Percentiles rank a stretch among this genome's conserved stretches.
These are phyloP conservation scores for Pleurotus sapidus DNA, from an alignment of 768 basidiomycete genomes.

Conservation along the genomic window DNA sequence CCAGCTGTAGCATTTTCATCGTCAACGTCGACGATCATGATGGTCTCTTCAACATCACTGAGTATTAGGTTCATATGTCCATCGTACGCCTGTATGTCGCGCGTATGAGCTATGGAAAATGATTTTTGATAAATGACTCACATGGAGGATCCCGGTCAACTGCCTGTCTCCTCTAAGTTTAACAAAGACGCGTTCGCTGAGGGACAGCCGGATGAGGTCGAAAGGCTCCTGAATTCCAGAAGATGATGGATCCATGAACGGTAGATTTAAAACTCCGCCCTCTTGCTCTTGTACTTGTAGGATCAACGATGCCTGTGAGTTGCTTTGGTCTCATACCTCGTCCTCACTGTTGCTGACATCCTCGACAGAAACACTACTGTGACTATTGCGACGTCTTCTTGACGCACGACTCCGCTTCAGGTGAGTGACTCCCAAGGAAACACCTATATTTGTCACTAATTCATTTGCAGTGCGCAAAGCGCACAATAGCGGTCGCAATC, in stretches of 20 bases:
- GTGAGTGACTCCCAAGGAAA: conserved; percentile 33
- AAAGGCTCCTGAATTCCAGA: conserved; percentile 92
- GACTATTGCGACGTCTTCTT: conserved; percentile 93
- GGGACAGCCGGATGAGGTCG: conserved; percentile 92
- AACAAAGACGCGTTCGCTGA: conserved; percentile 97
- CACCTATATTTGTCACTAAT: background rate
- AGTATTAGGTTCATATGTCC: conserved; percentile 99
- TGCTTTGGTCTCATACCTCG: background rate
- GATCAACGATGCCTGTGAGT: conserved; percentile 64
- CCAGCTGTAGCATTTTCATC: conserved; percentile 61
- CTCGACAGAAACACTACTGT: conserved; percentile 82
- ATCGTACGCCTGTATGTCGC: conserved; percentile 81
- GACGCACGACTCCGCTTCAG: conserved; percentile 93
- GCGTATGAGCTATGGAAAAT: conserved; percentile 9
- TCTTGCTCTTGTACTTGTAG: conserved; percentile 12
- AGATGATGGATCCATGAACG: conserved; percentile 64
- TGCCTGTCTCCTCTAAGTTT: conserved; percentile 95
- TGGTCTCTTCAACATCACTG: conserved; percentile 96
- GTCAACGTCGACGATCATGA: conserved; percentile 84
- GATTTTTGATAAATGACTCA: conserved; percentile 34
- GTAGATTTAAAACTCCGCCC: conserved; percentile 26
- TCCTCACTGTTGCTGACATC: conserved; percentile 6
- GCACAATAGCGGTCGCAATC: conserved; percentile 97
- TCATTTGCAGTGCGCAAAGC: conserved; percentile 82
- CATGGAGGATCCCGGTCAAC: conserved; percentile 89